A percentile compares a stretch with the other conserved stretches of the same genome.
Conservation (phyloP, 2,329 filamentous ascomycete species). For the Colletotrichum plurivorum region DNA sequence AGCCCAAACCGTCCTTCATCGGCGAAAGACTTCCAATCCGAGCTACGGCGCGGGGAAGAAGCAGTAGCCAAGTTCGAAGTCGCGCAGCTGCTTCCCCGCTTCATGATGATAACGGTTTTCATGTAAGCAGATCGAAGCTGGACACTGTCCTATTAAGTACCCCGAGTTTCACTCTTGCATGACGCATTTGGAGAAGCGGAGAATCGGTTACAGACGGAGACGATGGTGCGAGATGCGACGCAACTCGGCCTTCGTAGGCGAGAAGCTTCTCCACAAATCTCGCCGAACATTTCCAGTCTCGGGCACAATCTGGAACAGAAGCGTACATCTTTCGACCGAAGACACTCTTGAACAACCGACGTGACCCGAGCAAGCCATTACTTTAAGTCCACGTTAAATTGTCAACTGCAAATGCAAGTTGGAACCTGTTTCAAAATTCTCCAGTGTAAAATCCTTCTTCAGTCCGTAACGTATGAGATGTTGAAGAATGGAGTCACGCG, state of each 20-base stretch:
- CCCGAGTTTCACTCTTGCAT: conserved; percentile 15
- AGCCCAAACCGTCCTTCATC: conserved; percentile 1
- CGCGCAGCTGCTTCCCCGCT: not conserved
- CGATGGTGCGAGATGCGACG: not conserved
- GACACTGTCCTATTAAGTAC: not conserved
- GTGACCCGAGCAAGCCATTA: too few relatives aligned
- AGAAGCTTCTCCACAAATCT: not conserved
- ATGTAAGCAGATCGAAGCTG: not conserved
- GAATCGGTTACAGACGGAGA: not conserved
- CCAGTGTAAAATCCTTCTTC: too few relatives aligned
- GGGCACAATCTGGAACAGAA: not conserved
- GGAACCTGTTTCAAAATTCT: too few relatives aligned
- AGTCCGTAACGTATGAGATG: too few relatives aligned
- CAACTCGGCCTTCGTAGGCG: not conserved
- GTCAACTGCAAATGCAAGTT: too few relatives aligned
- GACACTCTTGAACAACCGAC: not conserved
- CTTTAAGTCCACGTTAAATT: too few relatives aligned
- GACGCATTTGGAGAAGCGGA: conserved; percentile 32
- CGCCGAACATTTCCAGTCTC: conserved; percentile 24
- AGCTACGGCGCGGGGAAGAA: conserved; percentile 13
- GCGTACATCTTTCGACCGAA: too few relatives aligned
- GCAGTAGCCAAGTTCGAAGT: not conserved
- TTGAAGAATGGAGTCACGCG: too few relatives aligned
- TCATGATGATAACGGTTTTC: not conserved
- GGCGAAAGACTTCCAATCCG: conserved; percentile 20